Evolutionary conservation across 1,139 yeast genomes (phyloP), one percentile per base, ranked within the genome.

Genomic region (Yamadazyma dushanensis): DNA sequence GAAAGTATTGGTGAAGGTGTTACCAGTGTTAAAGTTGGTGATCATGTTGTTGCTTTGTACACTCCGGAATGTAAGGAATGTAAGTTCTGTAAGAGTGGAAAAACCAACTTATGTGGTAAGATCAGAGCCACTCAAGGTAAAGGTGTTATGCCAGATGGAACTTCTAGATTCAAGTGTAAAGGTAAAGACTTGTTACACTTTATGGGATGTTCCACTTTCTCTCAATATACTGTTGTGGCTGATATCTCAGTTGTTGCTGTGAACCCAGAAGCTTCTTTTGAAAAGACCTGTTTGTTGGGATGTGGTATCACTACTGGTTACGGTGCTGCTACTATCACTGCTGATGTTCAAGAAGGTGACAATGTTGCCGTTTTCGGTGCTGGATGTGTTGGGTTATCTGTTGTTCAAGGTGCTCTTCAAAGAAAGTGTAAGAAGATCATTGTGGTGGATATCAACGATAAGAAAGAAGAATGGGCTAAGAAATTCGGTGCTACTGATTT

Each of bases 241-340:
- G 98, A 92, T 59, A 92, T 92, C 44, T 88, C 97, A n/a, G 89
- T 90, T 23, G 98, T 90, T 39, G 94, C 96, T 13, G 89, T 92
- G 45, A 81, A 88, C 61, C 81, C 83, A 41, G 66, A 77, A 46
- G 97, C 96, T 37, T 84, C 87, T 44, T 73, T 82, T 56, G 96
- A 88, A 56, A 80, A 83, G 58, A 85, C 94, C 31, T 90, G 97
- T 72, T 70, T 92, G 62, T 77, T 94, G 52, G 98, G 98, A 31
- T 92, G 98, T 63, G 98, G 98, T 70, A 88, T 92, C 57, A 92
- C 98, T 44, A 92, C 98, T 36, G 98, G 98, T 46, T 88, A 86
- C 61, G 98, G 98, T 63, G 96, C 98, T 36, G 98, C 97, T 37
- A 78, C 87, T 50, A 85, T 87, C 67, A 87, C 96, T 37, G 98